Evolutionary conservation across 75 land plant species (phyloP), one percentile per base, ranked within the genome.

Genomic region (Pinus taeda): DNA sequence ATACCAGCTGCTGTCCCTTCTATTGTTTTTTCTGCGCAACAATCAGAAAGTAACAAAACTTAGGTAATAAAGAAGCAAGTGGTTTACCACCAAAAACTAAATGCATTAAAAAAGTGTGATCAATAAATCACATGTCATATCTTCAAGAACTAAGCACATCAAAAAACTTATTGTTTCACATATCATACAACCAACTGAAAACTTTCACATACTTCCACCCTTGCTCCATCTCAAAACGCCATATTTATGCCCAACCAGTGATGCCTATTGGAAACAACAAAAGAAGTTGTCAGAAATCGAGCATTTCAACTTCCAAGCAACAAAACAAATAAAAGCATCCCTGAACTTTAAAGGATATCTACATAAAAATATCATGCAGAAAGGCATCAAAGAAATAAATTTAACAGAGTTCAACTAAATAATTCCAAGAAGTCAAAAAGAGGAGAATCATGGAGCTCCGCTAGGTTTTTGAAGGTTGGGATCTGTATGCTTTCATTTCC

Each of bases 1-100:
- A 93, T 95, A 71, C 99, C 99, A 77, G 98, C 92, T 59, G 93
- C 88, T 58, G 99, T 97, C 4, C 99, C 99, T 85, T 97, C 99
- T 79, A 95, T 75, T 13, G 99, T 97, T 87, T 97, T 97, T 79
- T 92, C 95, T 86, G 71, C 58, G 60, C 72, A 57, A 62, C 22
- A 26, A 24, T 42, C 3, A 76, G 7, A 70, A 79, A 20, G 18
- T 24, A 29, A 37, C 45, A 61, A 21, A 18, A 8, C 26, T 57
- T 26, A 74, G 12, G 29, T 15, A 21, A 74, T 24, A 74, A 56
- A 30, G 18, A 26, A 57, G 17, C 66, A 24, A 42, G 22, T 73
- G 17, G 55, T 39, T 53, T 15, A 21, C 22, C 60, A 45, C 17
- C 6, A 18, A 20, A 71, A 71, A 71, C 24, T 36, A 42, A 71